Evolutionary conservation across 805 yeast genomes (phyloP).

Genomic region (Cyberlindnera xylosilytica): DNA sequence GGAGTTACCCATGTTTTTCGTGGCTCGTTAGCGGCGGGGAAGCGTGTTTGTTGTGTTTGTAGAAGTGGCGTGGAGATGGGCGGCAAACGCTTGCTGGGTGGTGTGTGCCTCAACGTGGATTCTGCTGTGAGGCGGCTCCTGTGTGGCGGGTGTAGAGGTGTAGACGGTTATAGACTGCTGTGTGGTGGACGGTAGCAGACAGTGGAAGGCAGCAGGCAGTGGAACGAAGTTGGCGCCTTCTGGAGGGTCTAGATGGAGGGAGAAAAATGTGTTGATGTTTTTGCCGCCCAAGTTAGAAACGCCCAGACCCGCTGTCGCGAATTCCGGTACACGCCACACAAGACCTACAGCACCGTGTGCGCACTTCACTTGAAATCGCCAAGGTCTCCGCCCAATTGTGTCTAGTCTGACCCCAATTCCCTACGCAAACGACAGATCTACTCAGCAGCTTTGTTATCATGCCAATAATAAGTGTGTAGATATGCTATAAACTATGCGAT

Average conservation of each 20-base stretch:
- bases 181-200: too few relatives aligned
- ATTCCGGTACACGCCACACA: conserved; percentile 3
- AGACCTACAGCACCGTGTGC: not conserved
- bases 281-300: not conserved
- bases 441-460: not conserved
- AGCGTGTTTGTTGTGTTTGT: not conserved
- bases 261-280: conserved; percentile 6
- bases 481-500: not conserved
- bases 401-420: not conserved
- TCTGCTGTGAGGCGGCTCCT: too few relatives aligned
- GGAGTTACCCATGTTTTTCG: conserved; percentile 30
- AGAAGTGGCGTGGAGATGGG: not conserved
- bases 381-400: not conserved
- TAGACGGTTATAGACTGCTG: too few relatives aligned
- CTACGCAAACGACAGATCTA: too few relatives aligned
- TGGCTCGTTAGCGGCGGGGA: not conserved
- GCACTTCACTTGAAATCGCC: not conserved
- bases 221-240: not conserved
- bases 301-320: conserved; percentile 1
- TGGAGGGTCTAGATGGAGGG: not conserved
- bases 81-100: too few relatives aligned
- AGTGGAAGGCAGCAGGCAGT: too few relatives aligned
- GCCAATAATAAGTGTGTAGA: not conserved
- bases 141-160: too few relatives aligned
- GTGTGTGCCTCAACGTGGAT: too few relatives aligned